Conservation (phyloP, 495 filamentous ascomycete genomes). For the Aspergillus saccharolyticus region DNA sequence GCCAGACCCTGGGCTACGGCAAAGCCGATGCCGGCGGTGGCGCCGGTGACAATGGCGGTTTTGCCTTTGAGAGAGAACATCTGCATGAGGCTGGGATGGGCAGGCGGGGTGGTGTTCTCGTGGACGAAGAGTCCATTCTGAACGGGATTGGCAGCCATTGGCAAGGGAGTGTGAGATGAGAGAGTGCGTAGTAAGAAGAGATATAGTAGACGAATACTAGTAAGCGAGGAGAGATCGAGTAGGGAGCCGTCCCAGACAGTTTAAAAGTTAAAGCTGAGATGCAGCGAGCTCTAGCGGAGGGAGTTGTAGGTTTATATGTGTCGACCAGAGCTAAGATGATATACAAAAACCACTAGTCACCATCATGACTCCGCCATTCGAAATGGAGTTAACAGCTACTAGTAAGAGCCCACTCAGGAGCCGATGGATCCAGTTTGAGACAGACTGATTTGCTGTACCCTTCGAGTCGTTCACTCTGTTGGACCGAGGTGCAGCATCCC, state of each 20-base stretch:
- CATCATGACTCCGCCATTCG: no score
- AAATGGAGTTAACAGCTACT: not conserved
- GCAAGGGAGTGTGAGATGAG: not conserved
- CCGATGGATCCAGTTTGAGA: not conserved
- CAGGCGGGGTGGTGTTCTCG: slow-evolving; percentile 55
- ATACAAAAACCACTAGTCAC: not conserved
- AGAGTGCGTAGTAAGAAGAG: not conserved
- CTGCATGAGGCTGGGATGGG: slow-evolving; percentile 58
- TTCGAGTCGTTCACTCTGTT: not conserved
- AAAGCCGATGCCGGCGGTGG: slow-evolving; percentile 76
- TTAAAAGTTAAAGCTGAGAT: not conserved
- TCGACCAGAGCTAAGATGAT: not conserved
- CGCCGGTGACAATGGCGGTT: slow-evolving; percentile 80
- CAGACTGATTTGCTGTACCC: not conserved
- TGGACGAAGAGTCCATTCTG: slow-evolving; percentile 53
- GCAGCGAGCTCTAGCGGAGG: not conserved
- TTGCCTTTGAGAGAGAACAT: slow-evolving; percentile 80
- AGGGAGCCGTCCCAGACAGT: no score
- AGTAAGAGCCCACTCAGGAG: not conserved
- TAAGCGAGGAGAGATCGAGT: no score
- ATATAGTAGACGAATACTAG: not conserved
- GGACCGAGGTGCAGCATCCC: not conserved
- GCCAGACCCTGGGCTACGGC: slow-evolving; percentile 71
- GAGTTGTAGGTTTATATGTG: not conserved
- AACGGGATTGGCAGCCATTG: slow-evolving; percentile 34